These are phyloP conservation scores for Curvularia spicifera DNA, from an alignment of 2,329 filamentous ascomycete genomes.

Conservation along the genomic window DNA sequence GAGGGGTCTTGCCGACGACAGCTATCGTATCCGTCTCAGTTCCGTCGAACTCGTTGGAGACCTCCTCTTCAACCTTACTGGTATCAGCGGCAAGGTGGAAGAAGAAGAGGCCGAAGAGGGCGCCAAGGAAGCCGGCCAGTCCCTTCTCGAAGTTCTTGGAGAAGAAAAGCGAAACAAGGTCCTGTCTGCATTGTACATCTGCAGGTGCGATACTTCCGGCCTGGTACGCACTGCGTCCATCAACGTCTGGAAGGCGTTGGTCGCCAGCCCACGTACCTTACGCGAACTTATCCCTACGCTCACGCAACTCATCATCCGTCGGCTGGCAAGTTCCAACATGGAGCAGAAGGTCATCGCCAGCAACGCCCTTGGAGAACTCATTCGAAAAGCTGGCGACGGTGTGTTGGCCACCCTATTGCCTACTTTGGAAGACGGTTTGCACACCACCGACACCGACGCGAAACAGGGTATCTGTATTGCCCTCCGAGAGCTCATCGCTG, in stretches of 20 bases:
- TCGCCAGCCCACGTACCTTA: constrained; percentile 87
- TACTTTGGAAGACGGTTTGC: constrained; percentile 88
- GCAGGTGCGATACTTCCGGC: constrained; percentile 93
- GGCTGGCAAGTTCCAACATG: constrained; percentile 93
- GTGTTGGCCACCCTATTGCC: constrained; percentile 87
- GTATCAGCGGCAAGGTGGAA: constrained; percentile 80
- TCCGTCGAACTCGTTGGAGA: constrained; percentile 98
- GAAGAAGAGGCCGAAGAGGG: constrained; percentile 80
- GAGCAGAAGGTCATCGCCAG: constrained; percentile 99
- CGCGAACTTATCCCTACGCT: constrained; percentile 96
- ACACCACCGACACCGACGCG: constrained; percentile 89
- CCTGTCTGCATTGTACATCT: constrained; percentile 95
- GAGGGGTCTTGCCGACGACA: constrained; percentile 95
- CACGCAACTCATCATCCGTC: constrained; percentile 91
- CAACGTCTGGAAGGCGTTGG: constrained; percentile 94
- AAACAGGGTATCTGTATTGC: constrained; percentile 98
- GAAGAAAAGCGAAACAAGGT: constrained; percentile 98
- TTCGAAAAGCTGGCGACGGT: constrained; percentile 93
- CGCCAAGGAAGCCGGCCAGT: constrained; percentile 85
- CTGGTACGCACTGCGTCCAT: constrained; percentile 89
- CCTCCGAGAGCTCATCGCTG: constrained; percentile 88
- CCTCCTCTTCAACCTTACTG: constrained; percentile 95
- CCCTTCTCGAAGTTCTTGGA: constrained; percentile 91
- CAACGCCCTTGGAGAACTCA: constrained; percentile 94
- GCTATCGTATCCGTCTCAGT: constrained; percentile 95